phyloP scores from a whole-genome alignment of 768 basidiomycete species.

The Kondoa subrosea region DNA sequence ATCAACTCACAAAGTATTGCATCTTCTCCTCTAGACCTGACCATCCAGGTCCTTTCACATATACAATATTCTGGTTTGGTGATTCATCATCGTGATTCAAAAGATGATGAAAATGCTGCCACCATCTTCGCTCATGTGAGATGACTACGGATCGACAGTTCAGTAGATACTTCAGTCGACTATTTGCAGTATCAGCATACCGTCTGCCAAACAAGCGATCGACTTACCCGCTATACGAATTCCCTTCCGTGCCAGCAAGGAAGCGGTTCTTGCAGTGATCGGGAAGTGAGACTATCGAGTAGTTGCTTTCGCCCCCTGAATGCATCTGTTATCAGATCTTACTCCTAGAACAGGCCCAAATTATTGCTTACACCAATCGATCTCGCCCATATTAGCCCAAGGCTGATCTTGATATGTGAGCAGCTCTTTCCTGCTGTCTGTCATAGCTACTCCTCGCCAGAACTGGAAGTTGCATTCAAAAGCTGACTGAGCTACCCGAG shows the following conservation, averaged over 20 bases:
- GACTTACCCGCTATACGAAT: not conserved
- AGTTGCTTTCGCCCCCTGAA: conserved; percentile 10
- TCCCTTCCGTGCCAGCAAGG: conserved; percentile 21
- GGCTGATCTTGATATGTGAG: conserved; percentile 7
- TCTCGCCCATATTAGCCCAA: conserved; percentile 2
- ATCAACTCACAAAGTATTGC: conserved; percentile 11
- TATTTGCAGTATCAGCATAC: not conserved
- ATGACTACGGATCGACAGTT: conserved; percentile 17
- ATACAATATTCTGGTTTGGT: conserved; percentile 26
- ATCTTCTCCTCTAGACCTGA: conserved; percentile 22
- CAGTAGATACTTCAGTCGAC: conserved; percentile 19
- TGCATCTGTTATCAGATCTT: not conserved
- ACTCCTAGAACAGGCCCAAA: not conserved
- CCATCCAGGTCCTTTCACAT: conserved; percentile 21
- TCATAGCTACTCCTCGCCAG: conserved; percentile 20
- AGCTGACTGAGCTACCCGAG: not conserved
- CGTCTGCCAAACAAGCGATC: not conserved
- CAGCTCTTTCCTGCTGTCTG: conserved; percentile 21
- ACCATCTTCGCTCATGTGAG: conserved; percentile 22
- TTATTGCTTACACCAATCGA: conserved; percentile 1
- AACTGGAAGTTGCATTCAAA: conserved; percentile 2
- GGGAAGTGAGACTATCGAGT: conserved; percentile 16
- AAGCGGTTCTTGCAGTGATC: conserved; percentile 24
- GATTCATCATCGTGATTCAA: conserved; percentile 20
- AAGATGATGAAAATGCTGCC: conserved; percentile 28